Evolutionary conservation across 2,329 filamentous ascomycete species (phyloP), one percentile per base, ranked within the genome.

Genomic region (Septoria linicola): DNA sequence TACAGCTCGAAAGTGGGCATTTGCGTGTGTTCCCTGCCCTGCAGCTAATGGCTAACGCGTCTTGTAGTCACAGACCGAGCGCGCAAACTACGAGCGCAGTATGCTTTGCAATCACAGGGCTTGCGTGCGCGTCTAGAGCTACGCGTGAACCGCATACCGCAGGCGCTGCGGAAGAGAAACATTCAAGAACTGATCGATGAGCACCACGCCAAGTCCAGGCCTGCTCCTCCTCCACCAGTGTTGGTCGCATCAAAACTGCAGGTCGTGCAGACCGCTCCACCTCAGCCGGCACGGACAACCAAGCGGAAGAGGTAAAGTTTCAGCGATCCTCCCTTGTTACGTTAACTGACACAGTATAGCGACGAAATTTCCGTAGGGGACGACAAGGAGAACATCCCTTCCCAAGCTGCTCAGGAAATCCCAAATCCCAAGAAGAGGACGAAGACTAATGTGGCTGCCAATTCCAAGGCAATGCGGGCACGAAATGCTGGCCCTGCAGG

Each of bases 61-160:
- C 21, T 41, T 46, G 8, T 60, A 96, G 90, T 96, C 60, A 90
- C 88, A 14, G 88, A 95, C 72, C 83, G 91, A 68, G 88, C 89
- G 55, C 83, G 92, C 62, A 90, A 92, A 70, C 77, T 97, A 55
- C 83, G 91, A 63, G 87, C 91, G 5, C 90, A 95, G 68, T 96
- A 95, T 73, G 85, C 87, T 53, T 80, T 95, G 8, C 91, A 96
- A 70, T 88, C 90, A 17, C 87, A 92, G 69, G 88, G 88, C 57
- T 79, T 97, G 32, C 82, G 87, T 55, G 85, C 89, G 54, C 85
- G 92, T 55, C 85, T 99, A 45, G 91, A 96, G 70, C 87, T 95
- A 73, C 88, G 93, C 72, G 81, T 97, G 69, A 96, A 96, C 68
- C 85, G 93, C 47, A 93, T 97, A 45, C 93, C 93, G 6, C 80